Evolutionary conservation across 805 yeast genomes (phyloP).

Genomic region (Dipodascopsis uninucleata): DNA sequence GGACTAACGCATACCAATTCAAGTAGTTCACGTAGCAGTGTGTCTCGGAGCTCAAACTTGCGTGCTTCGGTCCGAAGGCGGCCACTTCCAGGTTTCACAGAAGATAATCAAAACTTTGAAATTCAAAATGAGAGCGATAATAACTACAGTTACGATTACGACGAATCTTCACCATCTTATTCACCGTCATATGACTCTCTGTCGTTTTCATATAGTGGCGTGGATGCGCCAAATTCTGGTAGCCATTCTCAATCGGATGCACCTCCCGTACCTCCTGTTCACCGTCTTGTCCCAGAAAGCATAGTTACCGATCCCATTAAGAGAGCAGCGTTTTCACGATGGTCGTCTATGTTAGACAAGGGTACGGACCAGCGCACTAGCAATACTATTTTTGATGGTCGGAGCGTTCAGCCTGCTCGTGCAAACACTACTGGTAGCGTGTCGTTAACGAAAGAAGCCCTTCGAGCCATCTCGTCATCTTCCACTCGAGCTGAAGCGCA

Average conservation of each 20-base stretch:
- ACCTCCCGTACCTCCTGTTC: constrained; percentile 5
- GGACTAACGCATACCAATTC: too few relatives aligned
- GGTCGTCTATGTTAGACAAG: constrained; percentile 8
- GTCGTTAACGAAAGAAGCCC: constrained; percentile 5
- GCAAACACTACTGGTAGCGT: constrained; percentile 17
- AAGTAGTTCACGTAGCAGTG: too few relatives aligned
- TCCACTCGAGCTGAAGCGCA: too few relatives aligned
- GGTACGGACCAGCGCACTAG: background rate
- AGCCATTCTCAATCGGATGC: background rate
- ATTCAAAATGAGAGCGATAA: too few relatives aligned
- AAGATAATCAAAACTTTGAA: too few relatives aligned
- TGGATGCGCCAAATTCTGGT: background rate
- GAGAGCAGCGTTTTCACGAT: constrained; percentile 3
- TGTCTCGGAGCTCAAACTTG: too few relatives aligned
- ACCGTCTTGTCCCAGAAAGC: background rate
- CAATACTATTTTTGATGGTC: background rate
- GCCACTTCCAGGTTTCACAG: too few relatives aligned
- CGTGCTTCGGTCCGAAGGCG: too few relatives aligned
- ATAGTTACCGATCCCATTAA: background rate
- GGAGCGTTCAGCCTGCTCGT: constrained; percentile 6
- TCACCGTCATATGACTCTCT: background rate
- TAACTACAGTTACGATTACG: too few relatives aligned
- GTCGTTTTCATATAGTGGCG: background rate
- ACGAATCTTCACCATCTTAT: too few relatives aligned
- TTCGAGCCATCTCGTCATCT: too few relatives aligned